A percentile compares a stretch with the other conserved stretches of the same genome.
phyloP scores from a whole-genome alignment of 371 early-diverging fungal genomes.

The Nematocida sp. region DNA sequence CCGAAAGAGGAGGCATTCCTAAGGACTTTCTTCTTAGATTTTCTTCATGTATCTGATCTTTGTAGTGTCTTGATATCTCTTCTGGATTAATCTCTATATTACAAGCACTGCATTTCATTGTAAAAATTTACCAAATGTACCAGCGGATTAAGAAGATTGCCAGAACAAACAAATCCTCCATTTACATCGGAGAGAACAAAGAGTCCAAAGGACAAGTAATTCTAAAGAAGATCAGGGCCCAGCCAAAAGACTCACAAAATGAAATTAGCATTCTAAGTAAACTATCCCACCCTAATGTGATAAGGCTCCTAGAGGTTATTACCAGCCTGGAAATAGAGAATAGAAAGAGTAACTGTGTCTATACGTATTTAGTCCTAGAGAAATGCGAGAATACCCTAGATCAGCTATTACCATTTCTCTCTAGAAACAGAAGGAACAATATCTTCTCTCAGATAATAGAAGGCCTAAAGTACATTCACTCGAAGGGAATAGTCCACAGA shows the following conservation, averaged over 20 bases:
- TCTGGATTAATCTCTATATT: slow-evolving; percentile 13
- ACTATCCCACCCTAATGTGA: slow-evolving; percentile 76
- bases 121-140: slow-evolving; percentile 7
- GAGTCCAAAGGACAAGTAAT: background rate
- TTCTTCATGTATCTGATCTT: slow-evolving; percentile 26
- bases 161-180: background rate
- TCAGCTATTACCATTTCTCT: slow-evolving; percentile 81
- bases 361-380: slow-evolving; percentile 85
- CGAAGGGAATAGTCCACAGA: slow-evolving; percentile 80
- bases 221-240: background rate
- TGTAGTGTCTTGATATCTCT: slow-evolving; percentile 24
- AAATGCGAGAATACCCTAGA: slow-evolving; percentile 85
- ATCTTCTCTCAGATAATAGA: slow-evolving; percentile 91
- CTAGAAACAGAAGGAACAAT: slow-evolving; percentile 84
- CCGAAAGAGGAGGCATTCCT: background rate
- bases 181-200: background rate
- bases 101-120: slow-evolving; percentile 41
- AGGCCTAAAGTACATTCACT: slow-evolving; percentile 82
- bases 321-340: slow-evolving; percentile 84
- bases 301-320: slow-evolving; percentile 88
- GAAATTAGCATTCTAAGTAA: no score
- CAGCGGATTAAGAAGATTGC: background rate
- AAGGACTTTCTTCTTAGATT: slow-evolving; percentile 25
- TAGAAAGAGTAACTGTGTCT: slow-evolving; percentile 73
- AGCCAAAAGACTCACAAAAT: slow-evolving; percentile 52